Evolutionary conservation across 176 grass and related monocot species (phyloP).

Genomic region (Puya raimondii): DNA sequence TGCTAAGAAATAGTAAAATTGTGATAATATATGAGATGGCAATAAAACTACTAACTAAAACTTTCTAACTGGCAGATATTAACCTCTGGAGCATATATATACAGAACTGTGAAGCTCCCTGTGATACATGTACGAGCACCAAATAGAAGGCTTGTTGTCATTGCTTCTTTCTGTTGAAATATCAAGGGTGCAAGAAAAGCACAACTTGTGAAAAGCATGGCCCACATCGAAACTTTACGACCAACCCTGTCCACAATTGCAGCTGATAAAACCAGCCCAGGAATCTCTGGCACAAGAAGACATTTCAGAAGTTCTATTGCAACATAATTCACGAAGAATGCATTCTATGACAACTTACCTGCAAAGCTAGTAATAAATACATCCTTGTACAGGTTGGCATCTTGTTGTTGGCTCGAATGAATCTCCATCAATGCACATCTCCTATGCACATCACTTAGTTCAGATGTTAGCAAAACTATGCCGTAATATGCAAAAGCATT

Average conservation of each 20-base stretch:
- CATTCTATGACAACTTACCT: conserved; percentile 18
- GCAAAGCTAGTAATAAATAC: conserved; percentile 61
- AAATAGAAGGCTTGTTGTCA: conserved; percentile 54
- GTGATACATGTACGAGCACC: conserved; percentile 44
- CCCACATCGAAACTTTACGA: conserved; percentile 45
- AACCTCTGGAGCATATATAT: conserved; percentile 62
- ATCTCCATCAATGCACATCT: conserved; percentile 21
- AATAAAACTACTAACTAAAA: too few relatives aligned
- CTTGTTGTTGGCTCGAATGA: conserved; percentile 16
- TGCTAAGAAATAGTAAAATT: too few relatives aligned
- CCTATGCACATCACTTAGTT: conserved; percentile 33
- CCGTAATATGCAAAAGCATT: conserved; percentile 70
- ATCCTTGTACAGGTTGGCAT: conserved; percentile 55
- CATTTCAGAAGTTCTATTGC: not conserved
- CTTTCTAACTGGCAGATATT: too few relatives aligned
- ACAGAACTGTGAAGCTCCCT: conserved; percentile 35
- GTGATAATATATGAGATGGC: too few relatives aligned
- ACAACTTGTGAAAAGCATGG: conserved; percentile 43
- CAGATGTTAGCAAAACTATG: conserved; percentile 51
- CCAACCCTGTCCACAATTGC: conserved; percentile 55
- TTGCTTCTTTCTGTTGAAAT: conserved; percentile 33
- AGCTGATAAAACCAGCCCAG: conserved; percentile 51
- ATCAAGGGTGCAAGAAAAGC: conserved; percentile 44
- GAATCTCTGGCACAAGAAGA: conserved; percentile 39
- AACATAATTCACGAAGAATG: not conserved